Evolutionary conservation across 305 asterid genomes (phyloP).

Genomic region (Fraxinus xanthoxyloides): DNA sequence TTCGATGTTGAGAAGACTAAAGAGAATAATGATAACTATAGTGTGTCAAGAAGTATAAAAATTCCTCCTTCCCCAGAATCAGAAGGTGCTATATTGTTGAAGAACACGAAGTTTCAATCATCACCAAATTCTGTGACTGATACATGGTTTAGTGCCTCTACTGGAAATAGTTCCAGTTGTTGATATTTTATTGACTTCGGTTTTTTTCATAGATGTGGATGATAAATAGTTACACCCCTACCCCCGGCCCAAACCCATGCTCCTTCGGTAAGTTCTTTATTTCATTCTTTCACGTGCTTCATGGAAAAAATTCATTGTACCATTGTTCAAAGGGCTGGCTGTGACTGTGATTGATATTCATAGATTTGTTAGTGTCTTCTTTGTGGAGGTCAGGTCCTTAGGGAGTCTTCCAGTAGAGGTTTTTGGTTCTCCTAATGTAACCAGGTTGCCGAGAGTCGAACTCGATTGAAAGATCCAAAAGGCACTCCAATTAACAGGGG

Average conservation of each 20-base stretch:
- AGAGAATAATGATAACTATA: conserved; percentile 1
- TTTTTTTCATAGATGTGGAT: background rate
- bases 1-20: conserved; percentile 11
- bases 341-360: background rate
- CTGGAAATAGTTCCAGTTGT: conserved; percentile 38
- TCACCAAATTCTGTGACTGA: conserved; percentile 51
- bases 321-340: background rate
- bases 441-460: background rate
- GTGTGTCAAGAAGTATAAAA: conserved; percentile 11
- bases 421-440: background rate
- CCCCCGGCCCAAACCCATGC: background rate
- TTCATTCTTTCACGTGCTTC: background rate
- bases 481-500: background rate
- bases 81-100: conserved; percentile 41
- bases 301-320: background rate
- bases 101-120: conserved; percentile 25
- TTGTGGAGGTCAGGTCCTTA: background rate
- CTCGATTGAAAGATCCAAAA: background rate
- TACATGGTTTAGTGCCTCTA: conserved; percentile 46
- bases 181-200: conserved; percentile 9
- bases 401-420: background rate
- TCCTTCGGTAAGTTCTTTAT: background rate
- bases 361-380: background rate
- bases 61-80: conserved; percentile 44
- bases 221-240: background rate